These are phyloP conservation scores for Artemisia princeps DNA, from an alignment of 140 eudicot genomes.

Conservation along the genomic window DNA sequence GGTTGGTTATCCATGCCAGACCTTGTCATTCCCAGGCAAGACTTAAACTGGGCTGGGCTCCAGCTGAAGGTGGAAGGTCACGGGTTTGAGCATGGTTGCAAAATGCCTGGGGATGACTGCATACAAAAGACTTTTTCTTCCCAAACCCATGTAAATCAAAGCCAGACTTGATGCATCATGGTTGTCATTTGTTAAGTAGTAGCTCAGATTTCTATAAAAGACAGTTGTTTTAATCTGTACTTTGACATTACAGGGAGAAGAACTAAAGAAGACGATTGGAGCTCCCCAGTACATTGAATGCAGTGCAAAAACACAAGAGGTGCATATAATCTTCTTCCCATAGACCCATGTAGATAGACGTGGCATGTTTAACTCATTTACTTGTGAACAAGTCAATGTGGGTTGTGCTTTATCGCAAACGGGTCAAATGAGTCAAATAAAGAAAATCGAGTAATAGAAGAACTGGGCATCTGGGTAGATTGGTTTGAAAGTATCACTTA, in stretches of 20 bases:
- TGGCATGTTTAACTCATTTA: background rate
- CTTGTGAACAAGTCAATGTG: too few relatives aligned
- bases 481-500: too few relatives aligned
- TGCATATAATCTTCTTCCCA: slow-evolving; percentile 5
- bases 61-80: background rate
- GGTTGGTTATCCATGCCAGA: too few relatives aligned
- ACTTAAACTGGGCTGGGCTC: too few relatives aligned
- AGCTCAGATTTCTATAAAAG: slow-evolving; percentile 5
- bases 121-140: background rate
- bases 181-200: background rate
- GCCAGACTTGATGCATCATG: slow-evolving; percentile 2
- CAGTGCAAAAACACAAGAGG: slow-evolving; percentile 97
- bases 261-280: slow-evolving; percentile 72
- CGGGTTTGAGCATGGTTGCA: background rate
- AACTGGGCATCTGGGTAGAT: too few relatives aligned
- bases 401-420: too few relatives aligned
- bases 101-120: background rate
- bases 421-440: too few relatives aligned
- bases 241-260: slow-evolving; percentile 64
- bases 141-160: slow-evolving; percentile 1
- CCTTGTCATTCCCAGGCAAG: too few relatives aligned
- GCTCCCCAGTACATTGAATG: slow-evolving; percentile 91
- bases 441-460: too few relatives aligned
- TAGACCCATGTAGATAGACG: background rate
- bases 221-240: background rate